These are phyloP conservation scores for Triticum turgidum DNA, from an alignment of 176 grass and related monocot genomes.

Conservation along the genomic window DNA sequence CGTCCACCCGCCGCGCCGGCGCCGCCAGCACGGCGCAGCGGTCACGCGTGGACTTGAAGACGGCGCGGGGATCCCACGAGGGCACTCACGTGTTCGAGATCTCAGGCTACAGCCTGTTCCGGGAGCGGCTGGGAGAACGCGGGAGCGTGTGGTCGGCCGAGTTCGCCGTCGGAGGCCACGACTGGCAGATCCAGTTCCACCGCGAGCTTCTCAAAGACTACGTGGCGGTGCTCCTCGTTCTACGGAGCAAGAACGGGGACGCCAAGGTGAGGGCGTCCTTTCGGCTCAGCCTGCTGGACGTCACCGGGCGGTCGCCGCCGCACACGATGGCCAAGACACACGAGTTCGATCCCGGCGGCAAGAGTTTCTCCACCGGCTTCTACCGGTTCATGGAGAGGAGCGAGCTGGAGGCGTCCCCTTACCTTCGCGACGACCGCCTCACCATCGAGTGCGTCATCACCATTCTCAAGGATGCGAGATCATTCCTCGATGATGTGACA, in stretches of 20 bases:
- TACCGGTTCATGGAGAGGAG: no score
- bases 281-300: background rate
- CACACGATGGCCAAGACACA: background rate
- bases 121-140: background rate
- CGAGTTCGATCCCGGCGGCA: background rate
- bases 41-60: background rate
- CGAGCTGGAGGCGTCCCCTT: background rate
- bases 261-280: background rate
- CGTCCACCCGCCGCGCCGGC: no score
- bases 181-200: background rate
- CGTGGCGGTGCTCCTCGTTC: background rate
- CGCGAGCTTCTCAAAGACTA: background rate
- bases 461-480: no score
- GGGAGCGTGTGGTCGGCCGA: background rate
- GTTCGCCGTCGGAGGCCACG: background rate
- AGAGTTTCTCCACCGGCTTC: no score
- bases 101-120: background rate
- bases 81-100: background rate
- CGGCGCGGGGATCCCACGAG: no score
- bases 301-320: background rate
- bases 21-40: background rate
- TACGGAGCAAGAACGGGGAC: background rate
- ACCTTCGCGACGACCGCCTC: background rate
- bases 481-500: no score
- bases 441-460: background rate